Conservation (phyloP, 495 filamentous ascomycete species). For the Lentithecium fluviatile region DNA sequence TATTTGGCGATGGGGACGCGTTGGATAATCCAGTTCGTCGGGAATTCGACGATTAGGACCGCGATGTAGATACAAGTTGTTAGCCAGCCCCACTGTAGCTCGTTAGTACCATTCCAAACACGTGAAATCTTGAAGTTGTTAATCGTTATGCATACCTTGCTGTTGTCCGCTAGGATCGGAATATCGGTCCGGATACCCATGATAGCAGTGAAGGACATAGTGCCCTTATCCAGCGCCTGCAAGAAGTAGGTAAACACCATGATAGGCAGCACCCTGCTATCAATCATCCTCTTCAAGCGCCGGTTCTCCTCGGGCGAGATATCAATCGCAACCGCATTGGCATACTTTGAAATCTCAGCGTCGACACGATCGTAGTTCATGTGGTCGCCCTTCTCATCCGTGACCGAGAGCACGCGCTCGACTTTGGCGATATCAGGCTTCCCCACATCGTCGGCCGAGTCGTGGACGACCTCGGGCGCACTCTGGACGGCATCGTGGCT, state of each 20-base stretch:
- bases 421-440: slow-evolving; percentile 49
- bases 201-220: slow-evolving; percentile 24
- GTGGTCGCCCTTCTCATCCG: slow-evolving; percentile 46
- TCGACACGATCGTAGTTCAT: slow-evolving; percentile 58
- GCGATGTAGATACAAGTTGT: slow-evolving; percentile 77
- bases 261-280: slow-evolving; percentile 51
- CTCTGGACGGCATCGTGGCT: slow-evolving; percentile 6
- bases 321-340: slow-evolving; percentile 48
- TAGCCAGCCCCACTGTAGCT: slow-evolving; percentile 61
- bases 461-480: slow-evolving; percentile 6
- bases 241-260: slow-evolving; percentile 66
- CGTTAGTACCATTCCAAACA: slow-evolving; percentile 51
- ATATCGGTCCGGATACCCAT: slow-evolving; percentile 51
- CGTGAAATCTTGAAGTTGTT: no score
- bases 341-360: slow-evolving; percentile 64
- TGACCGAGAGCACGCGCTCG: slow-evolving; percentile 48
- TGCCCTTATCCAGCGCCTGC: slow-evolving; percentile 55
- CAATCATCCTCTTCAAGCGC: slow-evolving; percentile 53
- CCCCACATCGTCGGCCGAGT: background rate
- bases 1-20: slow-evolving; percentile 59
- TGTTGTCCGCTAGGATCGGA: slow-evolving; percentile 49
- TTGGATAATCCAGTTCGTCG: slow-evolving; percentile 57
- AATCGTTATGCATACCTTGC: slow-evolving; percentile 52
- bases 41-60: slow-evolving; percentile 51
- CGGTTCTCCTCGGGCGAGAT: slow-evolving; percentile 57